These are phyloP conservation scores for Fusarium praegraminearum DNA, from an alignment of 2,329 filamentous ascomycete species.

Conservation along the genomic window DNA sequence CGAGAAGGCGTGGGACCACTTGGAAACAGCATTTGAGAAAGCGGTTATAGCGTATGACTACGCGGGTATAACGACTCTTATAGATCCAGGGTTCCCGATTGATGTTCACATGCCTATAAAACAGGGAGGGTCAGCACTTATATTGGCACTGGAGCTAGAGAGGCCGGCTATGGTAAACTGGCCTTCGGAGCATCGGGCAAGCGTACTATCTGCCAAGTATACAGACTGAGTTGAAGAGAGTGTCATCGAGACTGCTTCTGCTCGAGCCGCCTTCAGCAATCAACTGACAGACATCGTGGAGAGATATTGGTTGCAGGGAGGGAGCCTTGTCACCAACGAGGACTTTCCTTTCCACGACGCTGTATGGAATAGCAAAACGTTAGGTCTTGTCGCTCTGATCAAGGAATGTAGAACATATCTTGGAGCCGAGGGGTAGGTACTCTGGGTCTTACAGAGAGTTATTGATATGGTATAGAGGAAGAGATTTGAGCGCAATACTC, in stretches of 20 bases:
- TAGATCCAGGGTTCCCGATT: too few relatives aligned
- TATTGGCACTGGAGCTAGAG: neutral
- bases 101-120: too few relatives aligned
- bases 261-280: neutral
- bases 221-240: neutral
- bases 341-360: neutral
- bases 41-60: too few relatives aligned
- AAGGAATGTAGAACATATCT: neutral
- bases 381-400: neutral
- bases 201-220: neutral
- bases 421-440: neutral
- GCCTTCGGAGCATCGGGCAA: neutral
- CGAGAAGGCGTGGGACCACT: rapidly evolving
- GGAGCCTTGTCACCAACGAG: neutral
- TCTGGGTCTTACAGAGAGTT: too few relatives aligned
- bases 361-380: neutral
- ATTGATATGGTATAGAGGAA: too few relatives aligned
- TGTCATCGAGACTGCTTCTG: neutral
- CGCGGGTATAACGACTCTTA: too few relatives aligned
- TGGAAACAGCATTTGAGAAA: too few relatives aligned
- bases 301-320: neutral
- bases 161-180: neutral
- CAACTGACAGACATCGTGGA: neutral
- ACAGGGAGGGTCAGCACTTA: neutral
- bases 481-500: neutral